Base-by-base conservation (phyloP, 768 basidiomycete species). In the Leccinum disarticulatum region DNA sequence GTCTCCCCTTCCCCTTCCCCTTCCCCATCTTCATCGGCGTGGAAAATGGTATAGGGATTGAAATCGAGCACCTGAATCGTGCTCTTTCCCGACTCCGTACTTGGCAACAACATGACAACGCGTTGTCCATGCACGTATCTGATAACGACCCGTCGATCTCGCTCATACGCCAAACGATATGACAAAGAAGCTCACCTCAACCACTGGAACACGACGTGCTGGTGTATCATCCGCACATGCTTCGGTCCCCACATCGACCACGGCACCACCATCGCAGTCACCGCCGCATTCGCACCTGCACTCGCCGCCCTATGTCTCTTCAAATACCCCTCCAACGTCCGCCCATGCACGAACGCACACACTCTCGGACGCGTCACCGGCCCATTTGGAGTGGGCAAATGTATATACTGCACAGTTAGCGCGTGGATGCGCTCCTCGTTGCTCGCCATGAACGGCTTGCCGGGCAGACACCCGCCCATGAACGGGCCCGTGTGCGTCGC, bases 51-150 rank as follows among this genome's bases (percentile, higher is more conserved):
- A 15, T 54, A 63, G 3, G 61, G 60, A 28, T 77, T 77, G 31
- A 78, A 75, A 41, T 78, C 70, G 38, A 77, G 64, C 11, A 73
- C 67, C 36, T 61, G 63, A 0, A 70, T 55, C 19, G 46, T 59
- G 52, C 52, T 65, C 36, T 51, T 57, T 4, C 64, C 49, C 10
- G 60, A 49, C 19, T 65, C 54, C 0, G 48, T 25, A 6, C 35
- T 13, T 35, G 57, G 63, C 6, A 68, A 66, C 28, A 66, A 53
- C 31, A 76, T 62, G 8, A 76, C 74, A 25, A 79, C 70, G 11
- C 79, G 73, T 35, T 72, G 64, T 4, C 78, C 80, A n/a, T 81
- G 77, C 1, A 79, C 76, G n/a, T 79, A 77, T 54, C 78, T 78
- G 47, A 19, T 10, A 10, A 28, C 13, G n/a, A 0, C 31, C 1